Conservation (phyloP, 1,284 basidiomycete genomes). For the Marasmius fiardii region DNA sequence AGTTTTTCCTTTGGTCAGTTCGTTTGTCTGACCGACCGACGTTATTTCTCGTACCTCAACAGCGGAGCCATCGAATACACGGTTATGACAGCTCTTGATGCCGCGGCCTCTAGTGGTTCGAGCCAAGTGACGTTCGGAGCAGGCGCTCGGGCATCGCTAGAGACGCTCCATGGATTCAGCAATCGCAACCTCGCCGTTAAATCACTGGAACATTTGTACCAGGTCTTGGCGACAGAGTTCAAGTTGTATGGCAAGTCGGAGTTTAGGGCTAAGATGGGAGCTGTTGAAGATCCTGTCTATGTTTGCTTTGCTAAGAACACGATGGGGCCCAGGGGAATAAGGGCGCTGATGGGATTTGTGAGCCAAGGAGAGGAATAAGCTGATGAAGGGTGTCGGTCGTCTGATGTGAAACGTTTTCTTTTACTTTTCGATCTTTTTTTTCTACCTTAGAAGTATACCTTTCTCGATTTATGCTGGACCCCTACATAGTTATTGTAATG, state of each 20-base stretch:
- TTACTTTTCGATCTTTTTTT: no score
- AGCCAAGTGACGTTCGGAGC: conserved; percentile 44
- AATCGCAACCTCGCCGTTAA: conserved; percentile 31
- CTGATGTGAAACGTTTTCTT: no score
- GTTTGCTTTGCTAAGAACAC: conserved; percentile 20
- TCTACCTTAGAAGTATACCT: no score
- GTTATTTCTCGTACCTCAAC: not conserved
- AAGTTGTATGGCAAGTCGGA: conserved; percentile 35
- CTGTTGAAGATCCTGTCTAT: conserved; percentile 19
- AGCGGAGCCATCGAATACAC: conserved; percentile 29
- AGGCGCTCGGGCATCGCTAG: conserved; percentile 34
- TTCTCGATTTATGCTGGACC: no score
- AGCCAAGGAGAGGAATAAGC: not conserved
- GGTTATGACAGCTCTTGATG: conserved; percentile 43
- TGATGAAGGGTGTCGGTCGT: no score
- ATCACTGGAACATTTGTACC: conserved; percentile 45
- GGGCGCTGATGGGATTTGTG: conserved; percentile 30
- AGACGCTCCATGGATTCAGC: conserved; percentile 30
- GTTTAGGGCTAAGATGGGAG: conserved; percentile 15
- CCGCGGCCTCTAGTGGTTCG: conserved; percentile 39
- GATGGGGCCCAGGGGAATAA: conserved; percentile 31
- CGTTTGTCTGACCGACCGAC: not conserved
- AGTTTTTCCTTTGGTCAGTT: not conserved
- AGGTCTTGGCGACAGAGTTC: conserved; percentile 38
- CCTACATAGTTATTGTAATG: no score